phyloP scores from a whole-genome alignment of 176 grass and related monocot species.

The Metroxylon sagu region DNA sequence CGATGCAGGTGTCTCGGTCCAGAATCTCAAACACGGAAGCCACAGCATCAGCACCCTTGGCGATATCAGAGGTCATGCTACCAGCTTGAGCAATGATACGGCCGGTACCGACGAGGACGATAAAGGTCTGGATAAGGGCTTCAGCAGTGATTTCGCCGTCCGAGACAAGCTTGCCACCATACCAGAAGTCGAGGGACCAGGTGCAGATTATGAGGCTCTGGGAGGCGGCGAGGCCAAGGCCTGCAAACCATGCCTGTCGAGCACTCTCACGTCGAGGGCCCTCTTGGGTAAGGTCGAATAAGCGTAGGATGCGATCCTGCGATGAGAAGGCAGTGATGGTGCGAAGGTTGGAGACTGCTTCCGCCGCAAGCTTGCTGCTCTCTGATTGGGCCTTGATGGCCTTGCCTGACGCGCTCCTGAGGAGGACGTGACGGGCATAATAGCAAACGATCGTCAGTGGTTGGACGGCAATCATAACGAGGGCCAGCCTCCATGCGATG shows the following conservation, averaged over 20 bases:
- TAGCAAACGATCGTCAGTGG: constrained; percentile 84
- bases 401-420: constrained; percentile 71
- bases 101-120: constrained; percentile 87
- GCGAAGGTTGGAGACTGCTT: constrained; percentile 85
- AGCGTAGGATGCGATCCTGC: constrained; percentile 58
- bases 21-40: constrained; percentile 87
- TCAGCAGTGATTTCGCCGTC: constrained; percentile 55
- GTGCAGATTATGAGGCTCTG: constrained; percentile 79
- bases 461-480: constrained; percentile 93
- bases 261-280: constrained; percentile 68
- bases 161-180: constrained; percentile 62
- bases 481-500: constrained; percentile 73
- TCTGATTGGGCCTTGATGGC: constrained; percentile 70
- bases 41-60: constrained; percentile 75
- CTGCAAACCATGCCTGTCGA: constrained; percentile 79
- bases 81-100: too few species aligned
- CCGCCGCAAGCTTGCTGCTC: constrained; percentile 82
- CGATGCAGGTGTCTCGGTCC: constrained; percentile 64
- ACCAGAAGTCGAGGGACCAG: constrained; percentile 98
- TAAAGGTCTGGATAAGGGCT: constrained; percentile 84
- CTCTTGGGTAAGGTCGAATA: constrained; percentile 63
- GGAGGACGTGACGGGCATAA: constrained; percentile 75
- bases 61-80: constrained; percentile 92
- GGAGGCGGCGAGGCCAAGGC: constrained; percentile 66
- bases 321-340: constrained; percentile 97